These are phyloP conservation scores for Fusarium sacchari DNA, from an alignment of 2,329 filamentous ascomycete species.

Conservation along the genomic window DNA sequence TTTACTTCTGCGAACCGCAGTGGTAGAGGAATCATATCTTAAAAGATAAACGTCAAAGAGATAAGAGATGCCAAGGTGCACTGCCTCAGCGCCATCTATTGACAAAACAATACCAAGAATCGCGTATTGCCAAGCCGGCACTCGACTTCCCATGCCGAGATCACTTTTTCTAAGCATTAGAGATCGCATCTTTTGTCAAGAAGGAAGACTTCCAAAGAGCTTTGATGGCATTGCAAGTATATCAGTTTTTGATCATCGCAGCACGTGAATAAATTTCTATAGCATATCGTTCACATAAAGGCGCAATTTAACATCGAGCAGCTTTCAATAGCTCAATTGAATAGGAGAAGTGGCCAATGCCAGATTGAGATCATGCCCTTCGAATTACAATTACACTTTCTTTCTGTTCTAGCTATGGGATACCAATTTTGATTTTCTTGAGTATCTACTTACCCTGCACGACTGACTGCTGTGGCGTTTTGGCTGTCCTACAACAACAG, in stretches of 20 bases:
- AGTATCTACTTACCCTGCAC: neutral
- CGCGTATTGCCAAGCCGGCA: conserved; percentile 19
- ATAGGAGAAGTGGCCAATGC: fast-evolving
- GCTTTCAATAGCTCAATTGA: fast-evolving
- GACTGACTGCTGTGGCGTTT: neutral
- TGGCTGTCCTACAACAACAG: fast-evolving
- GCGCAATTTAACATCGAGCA: no score
- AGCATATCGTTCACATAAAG: no score
- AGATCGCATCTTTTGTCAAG: neutral
- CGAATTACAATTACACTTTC: fast-evolving
- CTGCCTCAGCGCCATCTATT: neutral
- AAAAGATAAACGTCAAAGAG: fast-evolving
- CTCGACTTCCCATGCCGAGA: conserved; percentile 3
- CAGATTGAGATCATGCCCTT: fast-evolving
- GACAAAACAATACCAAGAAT: neutral
- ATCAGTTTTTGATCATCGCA: no score
- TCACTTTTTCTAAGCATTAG: neutral
- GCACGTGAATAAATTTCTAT: no score
- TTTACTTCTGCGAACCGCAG: neutral
- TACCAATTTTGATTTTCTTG: neutral
- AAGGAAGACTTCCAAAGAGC: no score
- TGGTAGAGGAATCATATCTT: no score
- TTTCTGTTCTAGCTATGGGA: fast-evolving
- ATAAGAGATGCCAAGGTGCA: neutral
- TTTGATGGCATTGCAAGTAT: fast-evolving